These are phyloP conservation scores for Triticum monococcum DNA, from an alignment of 176 grass and related monocot species.

Conservation along the genomic window DNA sequence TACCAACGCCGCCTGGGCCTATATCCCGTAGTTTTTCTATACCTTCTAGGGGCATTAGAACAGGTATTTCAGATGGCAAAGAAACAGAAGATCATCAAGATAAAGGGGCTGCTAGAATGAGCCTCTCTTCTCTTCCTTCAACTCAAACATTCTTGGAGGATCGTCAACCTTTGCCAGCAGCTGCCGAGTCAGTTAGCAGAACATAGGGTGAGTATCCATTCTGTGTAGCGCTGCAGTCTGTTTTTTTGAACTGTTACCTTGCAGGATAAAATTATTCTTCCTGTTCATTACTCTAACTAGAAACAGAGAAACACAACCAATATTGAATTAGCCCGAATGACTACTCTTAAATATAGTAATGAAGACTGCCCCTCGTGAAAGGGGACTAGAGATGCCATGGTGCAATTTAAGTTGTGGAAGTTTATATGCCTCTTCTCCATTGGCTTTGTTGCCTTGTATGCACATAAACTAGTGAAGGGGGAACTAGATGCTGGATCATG, in stretches of 20 bases:
- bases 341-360: neutral
- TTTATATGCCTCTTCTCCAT: neutral
- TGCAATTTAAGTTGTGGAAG: neutral
- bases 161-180: constrained; percentile 37
- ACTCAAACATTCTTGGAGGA: constrained; percentile 50
- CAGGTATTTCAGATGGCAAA: constrained; percentile 49
- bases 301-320: neutral
- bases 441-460: neutral
- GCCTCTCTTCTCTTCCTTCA: constrained; percentile 57
- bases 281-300: neutral
- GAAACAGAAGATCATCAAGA: constrained; percentile 48
- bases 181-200: constrained; percentile 47
- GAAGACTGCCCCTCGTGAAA: neutral
- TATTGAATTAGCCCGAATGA: neutral
- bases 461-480: neutral
- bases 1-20: constrained; percentile 68
- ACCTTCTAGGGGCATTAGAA: constrained; percentile 70
- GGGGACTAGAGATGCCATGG: neutral
- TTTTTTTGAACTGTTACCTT: neutral
- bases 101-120: constrained; percentile 52
- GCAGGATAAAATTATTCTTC: neutral
- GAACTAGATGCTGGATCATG: neutral
- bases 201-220: constrained; percentile 39
- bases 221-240: neutral
- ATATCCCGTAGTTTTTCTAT: constrained; percentile 96